These are phyloP conservation scores for Rasamsonia emersonii DNA, from an alignment of 2,329 filamentous ascomycete species.

Conservation along the genomic window DNA sequence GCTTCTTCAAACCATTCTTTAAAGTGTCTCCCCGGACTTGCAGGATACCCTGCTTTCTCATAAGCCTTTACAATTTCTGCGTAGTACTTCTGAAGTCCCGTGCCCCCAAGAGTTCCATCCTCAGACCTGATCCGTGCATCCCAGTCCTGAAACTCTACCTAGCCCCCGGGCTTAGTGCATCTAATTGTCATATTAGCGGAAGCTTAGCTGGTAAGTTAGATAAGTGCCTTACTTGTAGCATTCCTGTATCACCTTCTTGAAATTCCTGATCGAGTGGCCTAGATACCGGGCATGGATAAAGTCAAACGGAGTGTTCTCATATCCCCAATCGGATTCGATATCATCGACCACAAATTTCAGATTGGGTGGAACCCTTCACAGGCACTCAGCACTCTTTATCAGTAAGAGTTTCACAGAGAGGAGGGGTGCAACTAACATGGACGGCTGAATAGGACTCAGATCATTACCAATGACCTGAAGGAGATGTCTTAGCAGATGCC, in stretches of 20 bases:
- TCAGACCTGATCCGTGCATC: neutral
- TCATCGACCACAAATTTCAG: constrained; percentile 51
- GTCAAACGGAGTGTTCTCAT: constrained; percentile 43
- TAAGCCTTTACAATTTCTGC: neutral
- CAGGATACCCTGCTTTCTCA: neutral
- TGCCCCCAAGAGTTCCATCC: neutral
- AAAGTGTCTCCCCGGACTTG: constrained; percentile 5
- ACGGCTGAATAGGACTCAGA: constrained; percentile 8
- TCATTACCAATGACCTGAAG: constrained; percentile 9
- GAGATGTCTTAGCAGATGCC: neutral
- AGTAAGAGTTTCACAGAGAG: neutral
- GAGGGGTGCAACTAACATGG: neutral
- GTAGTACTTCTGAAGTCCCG: neutral
- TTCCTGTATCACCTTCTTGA: constrained; percentile 42
- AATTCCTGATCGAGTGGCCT: constrained; percentile 49
- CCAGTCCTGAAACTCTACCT: constrained; percentile 8
- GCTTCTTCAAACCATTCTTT: constrained; percentile 4
- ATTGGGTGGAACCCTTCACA: constrained; percentile 42
- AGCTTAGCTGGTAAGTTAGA: neutral
- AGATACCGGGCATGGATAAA: constrained; percentile 54
- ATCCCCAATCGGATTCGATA: constrained; percentile 49
- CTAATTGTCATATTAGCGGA: too few relatives aligned
- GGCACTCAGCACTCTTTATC: neutral
- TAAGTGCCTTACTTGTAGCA: constrained; percentile 33
- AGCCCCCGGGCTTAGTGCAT: constrained; percentile 11